phyloP scores from a whole-genome alignment of 768 basidiomycete species.

The Lactarius deliciosus region DNA sequence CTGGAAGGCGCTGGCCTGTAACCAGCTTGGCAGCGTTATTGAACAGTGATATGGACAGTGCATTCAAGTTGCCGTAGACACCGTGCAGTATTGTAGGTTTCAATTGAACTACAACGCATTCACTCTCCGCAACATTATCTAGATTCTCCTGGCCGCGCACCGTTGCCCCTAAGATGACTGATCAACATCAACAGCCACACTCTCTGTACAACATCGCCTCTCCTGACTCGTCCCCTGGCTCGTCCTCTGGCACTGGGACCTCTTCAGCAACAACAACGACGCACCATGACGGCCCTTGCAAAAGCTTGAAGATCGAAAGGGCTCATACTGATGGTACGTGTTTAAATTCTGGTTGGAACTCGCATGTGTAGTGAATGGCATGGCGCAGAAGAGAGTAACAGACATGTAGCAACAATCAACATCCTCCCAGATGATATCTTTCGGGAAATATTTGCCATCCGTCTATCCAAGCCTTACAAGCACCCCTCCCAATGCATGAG shows the following conservation, averaged over 20 bases:
- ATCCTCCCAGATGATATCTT: neutral
- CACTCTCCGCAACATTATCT: no score
- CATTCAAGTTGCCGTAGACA: no score
- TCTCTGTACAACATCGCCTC: constrained; percentile 17
- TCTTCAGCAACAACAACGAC: neutral
- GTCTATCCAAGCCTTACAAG: neutral
- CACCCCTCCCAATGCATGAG: neutral
- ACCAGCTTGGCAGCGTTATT: no score
- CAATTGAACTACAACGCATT: no score
- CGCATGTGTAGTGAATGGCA: neutral
- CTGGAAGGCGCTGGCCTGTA: no score
- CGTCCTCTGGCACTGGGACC: neutral
- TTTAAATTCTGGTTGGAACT: neutral
- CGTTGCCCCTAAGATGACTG: no score
- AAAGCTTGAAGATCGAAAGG: neutral
- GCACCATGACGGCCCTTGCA: neutral
- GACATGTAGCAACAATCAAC: neutral
- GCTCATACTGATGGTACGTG: neutral
- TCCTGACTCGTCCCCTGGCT: neutral
- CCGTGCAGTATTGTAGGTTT: no score
- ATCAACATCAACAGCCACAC: no score
- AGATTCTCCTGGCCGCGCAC: no score
- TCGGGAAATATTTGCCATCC: neutral
- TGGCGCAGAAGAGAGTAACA: neutral
- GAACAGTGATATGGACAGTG: no score